Conservation (phyloP, 805 yeast genomes). For the Blastobotrys attinorum region DNA sequence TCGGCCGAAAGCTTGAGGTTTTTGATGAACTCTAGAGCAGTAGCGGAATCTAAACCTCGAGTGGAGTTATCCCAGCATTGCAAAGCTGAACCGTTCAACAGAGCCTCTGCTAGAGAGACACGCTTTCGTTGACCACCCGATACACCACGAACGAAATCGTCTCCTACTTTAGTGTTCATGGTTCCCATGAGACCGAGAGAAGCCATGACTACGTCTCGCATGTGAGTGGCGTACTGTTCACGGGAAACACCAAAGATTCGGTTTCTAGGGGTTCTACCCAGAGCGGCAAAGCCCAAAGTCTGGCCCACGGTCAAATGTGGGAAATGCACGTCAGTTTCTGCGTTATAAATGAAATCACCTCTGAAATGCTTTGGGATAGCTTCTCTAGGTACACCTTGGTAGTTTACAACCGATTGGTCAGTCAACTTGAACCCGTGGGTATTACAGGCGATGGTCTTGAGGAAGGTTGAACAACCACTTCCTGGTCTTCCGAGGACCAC, state of each 20-base stretch:
- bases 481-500: constrained; percentile 79
- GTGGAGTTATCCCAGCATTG: constrained; percentile 66
- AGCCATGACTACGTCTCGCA: constrained; percentile 45
- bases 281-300: constrained; percentile 49
- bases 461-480: constrained; percentile 56
- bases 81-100: constrained; percentile 37
- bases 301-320: constrained; percentile 57
- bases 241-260: constrained; percentile 45
- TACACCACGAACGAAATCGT: constrained; percentile 48
- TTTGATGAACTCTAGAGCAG: constrained; percentile 55
- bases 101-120: constrained; percentile 46
- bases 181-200: constrained; percentile 37
- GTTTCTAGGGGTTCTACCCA: constrained; percentile 48
- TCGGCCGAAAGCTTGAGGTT: constrained; percentile 52
- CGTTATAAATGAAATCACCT: constrained; percentile 58
- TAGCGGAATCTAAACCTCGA: constrained; percentile 65
- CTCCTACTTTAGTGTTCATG: constrained; percentile 35
- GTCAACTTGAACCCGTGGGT: constrained; percentile 39
- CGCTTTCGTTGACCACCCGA: constrained; percentile 47
- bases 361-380: constrained; percentile 43
- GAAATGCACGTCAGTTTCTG: constrained; percentile 57
- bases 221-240: constrained; percentile 39
- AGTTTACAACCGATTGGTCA: constrained; percentile 35
- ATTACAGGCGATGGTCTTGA: constrained; percentile 47
- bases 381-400: constrained; percentile 33